phyloP scores from a whole-genome alignment of 768 basidiomycete species.

The Tubosaeta brunneosetosa region DNA sequence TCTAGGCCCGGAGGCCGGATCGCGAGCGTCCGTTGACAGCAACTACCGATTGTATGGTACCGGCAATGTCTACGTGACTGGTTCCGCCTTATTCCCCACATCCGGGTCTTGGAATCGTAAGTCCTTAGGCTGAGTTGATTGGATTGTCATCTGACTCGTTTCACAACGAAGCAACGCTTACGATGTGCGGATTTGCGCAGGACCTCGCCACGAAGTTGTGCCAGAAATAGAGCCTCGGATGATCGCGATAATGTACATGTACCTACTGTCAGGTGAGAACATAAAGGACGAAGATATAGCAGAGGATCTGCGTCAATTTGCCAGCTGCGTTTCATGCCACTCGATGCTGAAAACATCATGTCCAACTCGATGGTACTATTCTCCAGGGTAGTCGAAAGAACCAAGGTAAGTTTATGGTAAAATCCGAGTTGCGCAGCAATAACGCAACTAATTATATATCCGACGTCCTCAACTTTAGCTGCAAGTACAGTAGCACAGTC shows the following conservation, averaged over 20 bases:
- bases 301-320: too few relatives aligned
- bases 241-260: too few relatives aligned
- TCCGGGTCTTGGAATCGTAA: slow-evolving; percentile 7
- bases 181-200: slow-evolving; percentile 7
- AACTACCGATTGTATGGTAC: slow-evolving; percentile 6
- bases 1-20: not conserved
- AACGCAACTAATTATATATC: slow-evolving; percentile 6
- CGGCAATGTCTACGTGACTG: slow-evolving; percentile 13
- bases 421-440: not conserved
- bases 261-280: too few relatives aligned
- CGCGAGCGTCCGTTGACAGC: not conserved
- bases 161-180: not conserved
- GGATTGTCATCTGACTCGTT: not conserved
- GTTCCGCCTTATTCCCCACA: slow-evolving; percentile 9
- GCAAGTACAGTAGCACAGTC: slow-evolving; percentile 17
- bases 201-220: slow-evolving; percentile 9
- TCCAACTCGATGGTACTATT: not conserved
- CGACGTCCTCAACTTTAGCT: not conserved
- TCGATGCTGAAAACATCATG: too few relatives aligned
- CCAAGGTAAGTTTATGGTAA: not conserved
- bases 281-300: too few relatives aligned
- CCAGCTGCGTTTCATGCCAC: too few relatives aligned
- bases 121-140: not conserved
- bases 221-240: not conserved
- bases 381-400: too few relatives aligned